These are phyloP conservation scores for Psilocybe cubensis DNA, from an alignment of 768 basidiomycete species.

Conservation along the genomic window DNA sequence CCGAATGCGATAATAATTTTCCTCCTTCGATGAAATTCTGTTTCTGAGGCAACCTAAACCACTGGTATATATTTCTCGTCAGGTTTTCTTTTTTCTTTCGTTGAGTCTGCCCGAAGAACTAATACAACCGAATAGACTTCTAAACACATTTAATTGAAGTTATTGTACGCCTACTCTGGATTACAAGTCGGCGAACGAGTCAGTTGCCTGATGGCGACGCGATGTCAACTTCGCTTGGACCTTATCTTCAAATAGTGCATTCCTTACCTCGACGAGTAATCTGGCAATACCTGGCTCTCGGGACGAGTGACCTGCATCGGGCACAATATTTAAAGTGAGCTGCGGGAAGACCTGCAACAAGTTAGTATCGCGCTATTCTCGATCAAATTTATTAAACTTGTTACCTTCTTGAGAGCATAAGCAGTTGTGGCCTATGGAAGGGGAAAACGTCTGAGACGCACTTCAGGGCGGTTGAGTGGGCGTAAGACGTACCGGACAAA, in stretches of 20 bases:
- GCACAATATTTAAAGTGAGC: conserved; percentile 57
- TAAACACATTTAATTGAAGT: too few species aligned
- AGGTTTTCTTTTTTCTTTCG: too few species aligned
- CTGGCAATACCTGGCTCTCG: conserved; percentile 73
- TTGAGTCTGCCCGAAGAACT: too few species aligned
- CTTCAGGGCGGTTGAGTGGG: not conserved
- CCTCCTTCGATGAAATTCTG: too few species aligned
- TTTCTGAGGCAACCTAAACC: too few species aligned
- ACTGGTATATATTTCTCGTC: too few species aligned
- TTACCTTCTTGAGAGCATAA: conserved; percentile 71
- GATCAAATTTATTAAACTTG: not conserved
- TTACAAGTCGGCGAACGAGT: conserved; percentile 21
- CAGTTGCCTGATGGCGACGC: conserved; percentile 14
- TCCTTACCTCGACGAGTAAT: conserved; percentile 66
- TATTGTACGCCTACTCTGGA: too few species aligned
- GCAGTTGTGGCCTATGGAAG: conserved; percentile 71
- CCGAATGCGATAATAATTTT: not conserved
- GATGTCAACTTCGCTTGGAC: not conserved
- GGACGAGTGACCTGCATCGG: conserved; percentile 88
- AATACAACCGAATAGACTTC: too few species aligned
- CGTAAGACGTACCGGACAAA: conserved; percentile 72
- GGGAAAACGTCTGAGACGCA: not conserved
- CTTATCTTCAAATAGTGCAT: not conserved
- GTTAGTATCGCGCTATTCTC: not conserved
- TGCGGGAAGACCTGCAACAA: conserved; percentile 23